Base-by-base conservation (phyloP, 805 yeast species). In the Yarrowia yakushimensis region DNA sequence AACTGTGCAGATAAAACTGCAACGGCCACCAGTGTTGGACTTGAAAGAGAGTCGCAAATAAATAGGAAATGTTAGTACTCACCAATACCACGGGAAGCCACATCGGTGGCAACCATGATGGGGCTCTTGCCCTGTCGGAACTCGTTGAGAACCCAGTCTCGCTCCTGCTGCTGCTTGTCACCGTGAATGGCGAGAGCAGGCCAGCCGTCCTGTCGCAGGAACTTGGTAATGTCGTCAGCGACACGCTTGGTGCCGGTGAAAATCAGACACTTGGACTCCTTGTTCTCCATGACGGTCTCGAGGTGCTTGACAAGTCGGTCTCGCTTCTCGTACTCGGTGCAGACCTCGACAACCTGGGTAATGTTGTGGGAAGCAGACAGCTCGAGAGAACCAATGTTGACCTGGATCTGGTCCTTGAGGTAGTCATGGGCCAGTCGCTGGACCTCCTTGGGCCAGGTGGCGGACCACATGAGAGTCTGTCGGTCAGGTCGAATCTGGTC, bases 61-160 rank as follows among this genome's bases (percentile, higher is more conserved):
- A 52, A 52, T 34, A 52, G 37, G n/a, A 31, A 33, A 33, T 33
- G 39, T 45, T 45, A 65, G 74, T 76, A 89, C 97, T 78, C 90
- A 90, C 97, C 97, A 81, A 94, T 91, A 85, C 99, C 99, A 84
- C 99, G 89, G 69, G 99, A 97, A 67, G 99, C 99, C 76, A 94
- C 99, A 78, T 94, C 99, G 67, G 99, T 94, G 66, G 99, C 99
- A 74, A 92, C 97, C 97, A 94, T 91, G 72, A 94, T 87, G 68
- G 97, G 97, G 63, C 96, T 85, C 77, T 86, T 88, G 71, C 98
- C 98, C 65, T 84, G 73, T 83, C 88, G 89, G 82, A 94, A 94
- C 79, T 93, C 97, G 69, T 80, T 82, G 77, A 94, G 81, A 70
- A 93, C 98, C 98, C 98, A 94, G 80, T 94, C 98, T 83, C 99